phyloP scores from a whole-genome alignment of 2,329 filamentous ascomycete genomes.

The Cercospora citrullina region DNA sequence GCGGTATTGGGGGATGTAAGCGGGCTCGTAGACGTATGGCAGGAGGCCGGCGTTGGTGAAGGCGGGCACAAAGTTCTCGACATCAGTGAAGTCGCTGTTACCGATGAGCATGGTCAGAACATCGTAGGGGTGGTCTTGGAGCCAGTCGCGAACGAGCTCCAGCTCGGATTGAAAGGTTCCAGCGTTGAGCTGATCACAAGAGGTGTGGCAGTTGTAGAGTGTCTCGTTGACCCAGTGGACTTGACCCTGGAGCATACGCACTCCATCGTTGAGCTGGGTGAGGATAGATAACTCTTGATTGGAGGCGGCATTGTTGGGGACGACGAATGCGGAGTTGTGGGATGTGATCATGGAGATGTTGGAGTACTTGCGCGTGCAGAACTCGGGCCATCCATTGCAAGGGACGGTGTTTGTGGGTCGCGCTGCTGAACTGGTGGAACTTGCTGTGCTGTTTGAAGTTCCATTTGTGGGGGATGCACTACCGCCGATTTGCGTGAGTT shows the following conservation, averaged over 20 bases:
- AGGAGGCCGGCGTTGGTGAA: slow-evolving; percentile 72
- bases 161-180: slow-evolving; percentile 78
- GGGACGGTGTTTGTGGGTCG: slow-evolving; percentile 68
- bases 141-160: slow-evolving; percentile 67
- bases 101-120: slow-evolving; percentile 84
- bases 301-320: slow-evolving; percentile 67
- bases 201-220: slow-evolving; percentile 80
- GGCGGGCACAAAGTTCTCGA: slow-evolving; percentile 64
- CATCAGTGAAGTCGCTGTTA: slow-evolving; percentile 73
- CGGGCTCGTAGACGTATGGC: slow-evolving; percentile 71
- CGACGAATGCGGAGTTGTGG: slow-evolving; percentile 80
- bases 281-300: slow-evolving; percentile 71
- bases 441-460: slow-evolving; percentile 34
- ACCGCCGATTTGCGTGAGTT: slow-evolving; percentile 29
- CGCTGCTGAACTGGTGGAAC: slow-evolving; percentile 25
- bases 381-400: slow-evolving; percentile 72
- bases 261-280: slow-evolving; percentile 74
- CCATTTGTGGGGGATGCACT: slow-evolving; percentile 23
- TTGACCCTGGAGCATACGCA: slow-evolving; percentile 64
- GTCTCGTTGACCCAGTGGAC: slow-evolving; percentile 56
- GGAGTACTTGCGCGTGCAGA: slow-evolving; percentile 74
- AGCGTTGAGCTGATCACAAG: slow-evolving; percentile 76
- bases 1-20: slow-evolving; percentile 67
- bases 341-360: slow-evolving; percentile 77
- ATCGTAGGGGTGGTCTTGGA: slow-evolving; percentile 75